These are phyloP conservation scores for Yarrowia keelungensis DNA, from an alignment of 805 yeast species.

Conservation along the genomic window DNA sequence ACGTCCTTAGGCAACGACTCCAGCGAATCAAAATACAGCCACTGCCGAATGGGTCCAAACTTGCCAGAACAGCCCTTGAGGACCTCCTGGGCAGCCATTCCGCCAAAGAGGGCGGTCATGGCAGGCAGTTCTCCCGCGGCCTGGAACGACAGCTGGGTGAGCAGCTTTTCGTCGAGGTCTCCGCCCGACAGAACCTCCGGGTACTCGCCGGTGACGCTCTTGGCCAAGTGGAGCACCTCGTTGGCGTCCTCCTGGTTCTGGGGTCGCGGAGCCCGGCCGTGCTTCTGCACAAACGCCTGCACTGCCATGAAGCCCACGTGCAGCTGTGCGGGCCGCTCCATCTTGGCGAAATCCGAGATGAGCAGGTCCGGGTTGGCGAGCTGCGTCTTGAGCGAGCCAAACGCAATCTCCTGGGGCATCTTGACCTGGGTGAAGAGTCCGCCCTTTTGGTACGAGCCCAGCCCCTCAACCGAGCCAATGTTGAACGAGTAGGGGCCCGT, in stretches of 20 bases:
- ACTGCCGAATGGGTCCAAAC: slow-evolving; percentile 91
- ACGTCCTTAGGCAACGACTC: slow-evolving; percentile 78
- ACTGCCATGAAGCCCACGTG: slow-evolving; percentile 94
- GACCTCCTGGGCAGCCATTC: slow-evolving; percentile 94
- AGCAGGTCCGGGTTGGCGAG: slow-evolving; percentile 78
- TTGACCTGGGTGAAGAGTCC: slow-evolving; percentile 94
- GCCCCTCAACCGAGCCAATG: slow-evolving; percentile 60
- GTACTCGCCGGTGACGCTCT: slow-evolving; percentile 64
- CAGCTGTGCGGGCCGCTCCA: slow-evolving; percentile 87
- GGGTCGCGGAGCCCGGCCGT: slow-evolving; percentile 79
- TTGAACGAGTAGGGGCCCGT: slow-evolving; percentile 95
- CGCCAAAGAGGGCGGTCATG: slow-evolving; percentile 88
- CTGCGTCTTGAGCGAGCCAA: slow-evolving; percentile 69
- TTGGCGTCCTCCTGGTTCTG: slow-evolving; percentile 74
- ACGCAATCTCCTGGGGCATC: slow-evolving; percentile 70
- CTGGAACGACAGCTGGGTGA: slow-evolving; percentile 79
- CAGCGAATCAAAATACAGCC: slow-evolving; percentile 89
- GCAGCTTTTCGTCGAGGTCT: slow-evolving; percentile 67
- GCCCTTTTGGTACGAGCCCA: slow-evolving; percentile 76
- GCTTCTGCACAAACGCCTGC: slow-evolving; percentile 69
- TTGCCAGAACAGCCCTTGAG: slow-evolving; percentile 94
- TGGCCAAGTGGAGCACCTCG: slow-evolving; percentile 65
- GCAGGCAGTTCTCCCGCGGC: slow-evolving; percentile 94
- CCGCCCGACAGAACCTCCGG: slow-evolving; percentile 64
- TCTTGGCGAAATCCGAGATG: slow-evolving; percentile 89